These are phyloP conservation scores for Penicillium oxalicum DNA, from an alignment of 2,329 filamentous ascomycete genomes.

Conservation along the genomic window DNA sequence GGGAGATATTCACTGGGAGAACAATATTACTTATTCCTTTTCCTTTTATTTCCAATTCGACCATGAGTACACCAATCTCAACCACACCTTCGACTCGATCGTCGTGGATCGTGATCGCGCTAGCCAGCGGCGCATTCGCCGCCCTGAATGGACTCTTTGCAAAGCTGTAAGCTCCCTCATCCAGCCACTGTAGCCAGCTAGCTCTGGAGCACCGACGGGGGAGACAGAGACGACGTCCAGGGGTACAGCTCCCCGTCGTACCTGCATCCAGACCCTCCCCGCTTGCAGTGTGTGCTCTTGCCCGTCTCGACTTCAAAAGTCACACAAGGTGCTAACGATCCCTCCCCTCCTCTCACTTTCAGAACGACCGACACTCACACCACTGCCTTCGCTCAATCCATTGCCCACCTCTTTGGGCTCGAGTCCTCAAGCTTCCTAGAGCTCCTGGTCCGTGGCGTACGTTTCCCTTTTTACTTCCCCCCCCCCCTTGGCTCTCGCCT, in stretches of 20 bases:
- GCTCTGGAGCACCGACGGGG: no score
- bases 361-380: slow-evolving; percentile 59
- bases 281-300: no score
- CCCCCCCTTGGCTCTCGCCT: background rate
- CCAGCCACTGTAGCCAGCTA: no score
- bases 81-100: slow-evolving; percentile 4
- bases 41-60: slow-evolving; percentile 5
- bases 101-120: slow-evolving; percentile 50
- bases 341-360: background rate
- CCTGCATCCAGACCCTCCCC: no score
- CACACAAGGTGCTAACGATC: background rate
- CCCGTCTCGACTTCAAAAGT: no score
- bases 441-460: slow-evolving; percentile 47
- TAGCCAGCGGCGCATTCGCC: slow-evolving; percentile 57
- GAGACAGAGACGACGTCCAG: no score
- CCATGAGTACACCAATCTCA: slow-evolving; percentile 6
- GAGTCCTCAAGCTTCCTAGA: slow-evolving; percentile 41
- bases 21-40: no score
- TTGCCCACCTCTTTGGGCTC: slow-evolving; percentile 42
- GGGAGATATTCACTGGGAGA: no score
- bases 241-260: no score
- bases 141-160: slow-evolving; percentile 63
- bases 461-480: slow-evolving; percentile 20
- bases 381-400: slow-evolving; percentile 43
- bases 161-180: slow-evolving; percentile 47